Evolutionary conservation across 1,284 basidiomycete genomes (phyloP).

Genomic region (Phenoliferia sp.): DNA sequence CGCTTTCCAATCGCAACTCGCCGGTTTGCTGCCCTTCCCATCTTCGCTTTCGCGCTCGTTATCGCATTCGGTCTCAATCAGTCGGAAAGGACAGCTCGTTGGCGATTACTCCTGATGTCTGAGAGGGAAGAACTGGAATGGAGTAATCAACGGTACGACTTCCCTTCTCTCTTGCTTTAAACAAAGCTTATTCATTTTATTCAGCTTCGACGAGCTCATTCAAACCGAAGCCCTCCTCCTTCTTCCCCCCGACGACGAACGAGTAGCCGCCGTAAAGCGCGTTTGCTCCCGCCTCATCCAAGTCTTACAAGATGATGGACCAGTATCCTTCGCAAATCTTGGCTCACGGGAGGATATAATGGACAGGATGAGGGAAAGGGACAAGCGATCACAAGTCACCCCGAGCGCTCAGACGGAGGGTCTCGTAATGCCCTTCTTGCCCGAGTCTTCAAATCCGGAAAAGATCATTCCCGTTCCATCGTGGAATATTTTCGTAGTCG

Average conservation of each 20-base stretch:
- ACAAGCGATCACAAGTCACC: conserved; percentile 22
- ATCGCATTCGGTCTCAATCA: conserved; percentile 51
- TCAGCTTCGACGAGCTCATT: conserved; percentile 46
- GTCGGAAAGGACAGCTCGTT: conserved; percentile 47
- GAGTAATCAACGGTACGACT: conserved; percentile 45
- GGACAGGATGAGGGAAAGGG: conserved; percentile 24
- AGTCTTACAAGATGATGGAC: conserved; percentile 42
- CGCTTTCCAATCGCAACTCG: conserved; percentile 23
- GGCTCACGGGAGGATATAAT: conserved; percentile 35
- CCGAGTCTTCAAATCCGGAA: conserved; percentile 45
- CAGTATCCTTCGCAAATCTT: conserved; percentile 45
- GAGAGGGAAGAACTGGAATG: conserved; percentile 51
- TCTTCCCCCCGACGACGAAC: conserved; percentile 43
- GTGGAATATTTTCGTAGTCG: conserved; percentile 49
- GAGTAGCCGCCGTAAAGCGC: conserved; percentile 42
- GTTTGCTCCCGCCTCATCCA: conserved; percentile 36
- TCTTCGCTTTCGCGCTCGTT: conserved; percentile 38
- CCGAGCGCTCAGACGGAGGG: conserved; percentile 44
- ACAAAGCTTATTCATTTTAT: not conserved
- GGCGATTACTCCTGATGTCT: conserved; percentile 51
- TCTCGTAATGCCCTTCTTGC: conserved; percentile 42
- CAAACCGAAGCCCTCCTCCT: conserved; percentile 45
- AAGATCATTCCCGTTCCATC: conserved; percentile 46
- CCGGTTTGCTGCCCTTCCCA: conserved; percentile 25
- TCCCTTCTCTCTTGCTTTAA: not conserved